Evolutionary conservation across 2,329 filamentous ascomycete genomes (phyloP), one percentile per base, ranked within the genome.

Genomic region (Aureobasidium mangrovei): DNA sequence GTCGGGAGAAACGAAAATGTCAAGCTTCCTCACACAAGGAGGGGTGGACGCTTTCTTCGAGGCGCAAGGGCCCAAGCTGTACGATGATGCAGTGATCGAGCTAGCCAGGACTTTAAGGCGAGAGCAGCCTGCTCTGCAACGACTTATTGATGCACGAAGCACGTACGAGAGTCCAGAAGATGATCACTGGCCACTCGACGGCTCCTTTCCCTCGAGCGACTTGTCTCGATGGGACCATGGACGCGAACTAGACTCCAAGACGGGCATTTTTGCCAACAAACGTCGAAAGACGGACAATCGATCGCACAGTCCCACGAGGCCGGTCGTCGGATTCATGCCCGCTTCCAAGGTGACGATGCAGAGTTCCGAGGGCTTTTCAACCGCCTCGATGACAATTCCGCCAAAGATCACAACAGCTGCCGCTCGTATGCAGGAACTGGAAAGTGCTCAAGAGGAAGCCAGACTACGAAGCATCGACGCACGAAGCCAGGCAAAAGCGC

Each of bases 61-160:
- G 33, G 74, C 77, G 28, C 79, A 80, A 61, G 91, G 90, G 0
- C 88, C 91, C 1, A 81, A 80, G 0, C 80, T 95, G 46, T 76
- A 83, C 35, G 75, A 79, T 33, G 72, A 74, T 1, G 74, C 82
- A 1, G 75, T 93, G 8, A 75, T 78, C 38, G 79, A 81, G 31
- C 79, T 93, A 6, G 85, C 86, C 4, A 81, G 77, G 46, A 91
- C 95, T 18, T 72, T 96, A 4, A 70, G 78, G 5, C 78, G 88
- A 55, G 67, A 74, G 1, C 76, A 81, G 35, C 85, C 87, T 7
- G 69, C 75, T 1, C 72, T 79, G 47, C 69, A 76, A 45, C 67
- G 72, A 31, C 76, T 89, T 43, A 77, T 77, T 49, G 74, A 77
- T 56, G 65, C 67, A 44, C 63, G 74, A 58, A 58, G 63, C 35